Conservation (phyloP, 129 eudicot genomes). For the Lactuca saligna region DNA sequence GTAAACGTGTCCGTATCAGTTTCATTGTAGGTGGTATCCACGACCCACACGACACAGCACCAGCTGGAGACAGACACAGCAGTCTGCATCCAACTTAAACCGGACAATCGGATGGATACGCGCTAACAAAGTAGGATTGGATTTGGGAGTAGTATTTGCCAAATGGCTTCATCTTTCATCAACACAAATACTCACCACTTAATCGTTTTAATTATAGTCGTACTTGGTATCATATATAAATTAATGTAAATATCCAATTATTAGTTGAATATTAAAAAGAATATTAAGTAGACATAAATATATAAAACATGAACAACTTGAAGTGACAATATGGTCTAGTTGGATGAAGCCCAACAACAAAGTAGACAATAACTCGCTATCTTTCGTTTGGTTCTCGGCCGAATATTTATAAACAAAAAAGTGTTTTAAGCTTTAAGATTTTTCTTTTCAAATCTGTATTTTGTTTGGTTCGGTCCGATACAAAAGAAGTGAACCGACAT, state of each 20-base stretch:
- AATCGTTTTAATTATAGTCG: not conserved
- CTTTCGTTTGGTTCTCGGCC: no score
- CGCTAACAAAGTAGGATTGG: slow-evolving; percentile 18
- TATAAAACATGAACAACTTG: no score
- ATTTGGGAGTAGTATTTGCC: not conserved
- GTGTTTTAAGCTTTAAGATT: no score
- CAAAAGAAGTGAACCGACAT: no score
- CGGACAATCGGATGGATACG: slow-evolving; percentile 5
- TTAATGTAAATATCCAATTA: not conserved
- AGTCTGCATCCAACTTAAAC: slow-evolving; percentile 5
- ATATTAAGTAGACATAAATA: no score
- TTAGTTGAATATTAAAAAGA: not conserved
- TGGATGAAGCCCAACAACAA: no score
- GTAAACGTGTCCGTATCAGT: slow-evolving; percentile 3
- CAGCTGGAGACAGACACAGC: slow-evolving; percentile 17
- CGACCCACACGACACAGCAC: slow-evolving; percentile 7
- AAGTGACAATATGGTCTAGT: no score
- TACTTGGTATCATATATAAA: no score
- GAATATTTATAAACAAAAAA: no score
- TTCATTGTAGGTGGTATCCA: not conserved
- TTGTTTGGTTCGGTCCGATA: no score
- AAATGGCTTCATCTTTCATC: slow-evolving; percentile 6
- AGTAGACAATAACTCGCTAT: no score
- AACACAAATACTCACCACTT: not conserved
- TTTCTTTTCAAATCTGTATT: no score